Evolutionary conservation across 768 basidiomycete species (phyloP), one percentile per base, ranked within the genome.

Genomic region (Ramaria sp.): DNA sequence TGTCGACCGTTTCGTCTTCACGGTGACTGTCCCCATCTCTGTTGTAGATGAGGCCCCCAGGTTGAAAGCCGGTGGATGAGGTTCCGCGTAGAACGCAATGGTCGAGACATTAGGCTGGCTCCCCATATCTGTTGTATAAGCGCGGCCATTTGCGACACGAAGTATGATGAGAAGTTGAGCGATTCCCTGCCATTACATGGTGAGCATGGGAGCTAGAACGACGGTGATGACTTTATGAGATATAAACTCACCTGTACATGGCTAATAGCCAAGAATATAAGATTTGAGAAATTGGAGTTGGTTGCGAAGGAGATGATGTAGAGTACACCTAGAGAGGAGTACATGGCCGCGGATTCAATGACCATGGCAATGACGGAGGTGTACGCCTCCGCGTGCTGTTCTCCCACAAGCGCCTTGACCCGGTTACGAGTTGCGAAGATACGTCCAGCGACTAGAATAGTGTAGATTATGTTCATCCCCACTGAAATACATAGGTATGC

Each of bases 391-490:
- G 38, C 20, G 17, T 51, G 50, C 15, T 39, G n/a, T 11, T 30
- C 15, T 13, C 11, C 27, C 5, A 54, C 11, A 11, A 19, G 34
- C 27, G 39, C 53, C 4, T 50, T 41, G 22, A 50, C 65, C 63
- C 53, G 61, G 63, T 22, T 60, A 52, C 68, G 66, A 17, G 63
- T 58, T 24, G 37, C 17, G 7, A 69, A 51, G 2, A 74, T 51
- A 4, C 71, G 69, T 4, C 54, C 31, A 0, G 64, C 68, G 56
- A 74, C 71, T 17, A 70, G 60, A 15, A 70, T 42, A 1, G 73
- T 71, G 19, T 67, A 54, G 24, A 71, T 39, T 46, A 73, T 61
- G 54, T 72, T 74, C 12, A 71, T 57, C 0, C 61, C 63, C 20
- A 72, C 48, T 0, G 69, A 68, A 15, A 70, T 43, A 17, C 54